These are phyloP conservation scores for Rhododendron mucronatum DNA, from an alignment of 148 eudicot species.

Conservation along the genomic window DNA sequence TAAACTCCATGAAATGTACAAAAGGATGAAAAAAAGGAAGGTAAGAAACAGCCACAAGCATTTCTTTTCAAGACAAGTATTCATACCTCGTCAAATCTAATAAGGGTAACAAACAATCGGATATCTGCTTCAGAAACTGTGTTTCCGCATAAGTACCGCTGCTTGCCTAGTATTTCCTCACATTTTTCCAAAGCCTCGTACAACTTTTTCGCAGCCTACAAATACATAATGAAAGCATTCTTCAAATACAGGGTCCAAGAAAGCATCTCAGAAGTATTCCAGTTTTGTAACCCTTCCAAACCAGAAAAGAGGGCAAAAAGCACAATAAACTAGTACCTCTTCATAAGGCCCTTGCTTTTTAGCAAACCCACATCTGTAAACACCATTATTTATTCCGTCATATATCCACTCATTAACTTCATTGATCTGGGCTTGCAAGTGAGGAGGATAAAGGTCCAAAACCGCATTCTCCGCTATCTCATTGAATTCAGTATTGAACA, in stretches of 20 bases:
- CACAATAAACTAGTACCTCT: conserved; percentile 36
- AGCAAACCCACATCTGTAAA: conserved; percentile 89
- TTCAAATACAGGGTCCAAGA: conserved; percentile 2
- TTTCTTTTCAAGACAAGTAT: neutral
- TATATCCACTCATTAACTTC: conserved; percentile 64
- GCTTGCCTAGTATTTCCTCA: conserved; percentile 71
- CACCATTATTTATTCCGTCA: conserved; percentile 78
- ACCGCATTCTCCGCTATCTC: conserved; percentile 61
- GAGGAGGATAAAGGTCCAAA: conserved; percentile 75
- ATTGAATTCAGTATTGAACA: conserved; percentile 81
- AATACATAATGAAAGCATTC: neutral
- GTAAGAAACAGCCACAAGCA: neutral
- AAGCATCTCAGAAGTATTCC: neutral
- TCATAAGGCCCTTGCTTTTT: conserved; percentile 83
- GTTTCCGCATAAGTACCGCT: conserved; percentile 68
- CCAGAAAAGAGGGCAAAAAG: neutral
- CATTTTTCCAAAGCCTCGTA: conserved; percentile 77
- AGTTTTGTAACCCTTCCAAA: neutral
- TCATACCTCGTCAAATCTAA: conserved; percentile 90
- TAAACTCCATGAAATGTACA: neutral
- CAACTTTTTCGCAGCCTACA: conserved; percentile 64
- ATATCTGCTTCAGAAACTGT: conserved; percentile 81
- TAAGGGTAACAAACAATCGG: conserved; percentile 79
- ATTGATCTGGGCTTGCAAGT: conserved; percentile 57
- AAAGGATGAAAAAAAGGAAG: neutral